Evolutionary conservation across 2,329 filamentous ascomycete species (phyloP).

Genomic region (Botryotinia globosa): DNA sequence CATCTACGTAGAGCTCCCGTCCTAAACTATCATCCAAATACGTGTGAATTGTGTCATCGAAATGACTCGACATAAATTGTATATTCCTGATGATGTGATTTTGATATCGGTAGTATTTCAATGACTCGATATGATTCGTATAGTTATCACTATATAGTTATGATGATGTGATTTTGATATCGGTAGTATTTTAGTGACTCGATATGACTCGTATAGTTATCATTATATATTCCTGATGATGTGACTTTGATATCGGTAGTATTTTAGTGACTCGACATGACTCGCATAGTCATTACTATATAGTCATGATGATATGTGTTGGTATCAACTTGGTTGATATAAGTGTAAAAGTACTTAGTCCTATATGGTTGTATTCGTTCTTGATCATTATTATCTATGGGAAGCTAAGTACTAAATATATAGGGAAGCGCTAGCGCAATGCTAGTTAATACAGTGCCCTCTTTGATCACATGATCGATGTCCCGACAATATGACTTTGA

Average conservation of each 20-base stretch:
- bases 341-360: too few species aligned
- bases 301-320: too few species aligned
- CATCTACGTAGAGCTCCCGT: not conserved
- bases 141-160: not conserved
- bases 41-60: not conserved
- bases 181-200: too few species aligned
- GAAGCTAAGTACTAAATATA: too few species aligned
- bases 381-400: too few species aligned
- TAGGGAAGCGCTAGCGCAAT: too few species aligned
- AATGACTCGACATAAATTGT: not conserved
- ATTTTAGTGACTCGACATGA: not conserved
- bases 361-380: too few species aligned
- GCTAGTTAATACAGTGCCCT: too few species aligned
- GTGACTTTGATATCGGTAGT: not conserved
- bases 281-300: not conserved
- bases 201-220: not conserved
- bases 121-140: not conserved
- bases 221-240: not conserved
- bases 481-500: too few species aligned
- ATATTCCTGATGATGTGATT: not conserved
- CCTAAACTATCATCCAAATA: not conserved
- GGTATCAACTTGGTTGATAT: too few species aligned
- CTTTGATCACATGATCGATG: too few species aligned
- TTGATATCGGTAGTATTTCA: not conserved
- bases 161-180: too few species aligned